Evolutionary conservation across 1,139 yeast genomes (phyloP), one percentile per base, ranked within the genome.

Genomic region (Kodamaea derodonti): DNA sequence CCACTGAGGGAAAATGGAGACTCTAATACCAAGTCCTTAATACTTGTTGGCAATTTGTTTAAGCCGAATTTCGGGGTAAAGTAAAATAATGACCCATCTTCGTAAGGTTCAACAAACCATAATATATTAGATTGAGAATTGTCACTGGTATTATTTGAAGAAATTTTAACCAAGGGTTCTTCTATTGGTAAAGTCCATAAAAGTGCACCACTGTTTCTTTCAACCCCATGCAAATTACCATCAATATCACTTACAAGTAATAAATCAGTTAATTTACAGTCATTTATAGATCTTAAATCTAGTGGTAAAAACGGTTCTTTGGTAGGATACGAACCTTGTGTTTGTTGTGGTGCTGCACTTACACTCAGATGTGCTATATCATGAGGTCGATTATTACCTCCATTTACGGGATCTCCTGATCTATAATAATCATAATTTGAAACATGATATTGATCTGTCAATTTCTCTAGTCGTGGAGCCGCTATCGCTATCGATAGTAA

Each of bases 31-130:
- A 92, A 65, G 44, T 84, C 84, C 45, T 79, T 78, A 26, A 94
- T 85, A 14, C 88, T 74, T 1, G 94, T 76, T 0, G 97, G 97
- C 6, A 92, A 66, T 53, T 78, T 82, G 51, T 84, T 86, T 27
- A 92, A 62, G 0, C 97, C 97, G 26, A 62, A 68, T 28, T 74
- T 76, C 9, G 82, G 81, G n/a, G 87, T 80, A 59, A 90, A 90
- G 53, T 82, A 87, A 56, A 81, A 90, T n/a, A 92, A 65, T 0
- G 81, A 66, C 0, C 99, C 99, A 41, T 86, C 95, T 8, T 80
- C 82, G 46, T 74, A 76, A 0, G 98, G 98, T 49, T 92, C 98
- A 0, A 92, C 94, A 43, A 90, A 81, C 94, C 97, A 86, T 4
- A 62, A 43, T 22, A 67, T 56, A 42, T 65, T 65, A 14, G 60